Conservation (phyloP, 2,329 filamentous ascomycete species). For the Niveomyces coronatus region DNA sequence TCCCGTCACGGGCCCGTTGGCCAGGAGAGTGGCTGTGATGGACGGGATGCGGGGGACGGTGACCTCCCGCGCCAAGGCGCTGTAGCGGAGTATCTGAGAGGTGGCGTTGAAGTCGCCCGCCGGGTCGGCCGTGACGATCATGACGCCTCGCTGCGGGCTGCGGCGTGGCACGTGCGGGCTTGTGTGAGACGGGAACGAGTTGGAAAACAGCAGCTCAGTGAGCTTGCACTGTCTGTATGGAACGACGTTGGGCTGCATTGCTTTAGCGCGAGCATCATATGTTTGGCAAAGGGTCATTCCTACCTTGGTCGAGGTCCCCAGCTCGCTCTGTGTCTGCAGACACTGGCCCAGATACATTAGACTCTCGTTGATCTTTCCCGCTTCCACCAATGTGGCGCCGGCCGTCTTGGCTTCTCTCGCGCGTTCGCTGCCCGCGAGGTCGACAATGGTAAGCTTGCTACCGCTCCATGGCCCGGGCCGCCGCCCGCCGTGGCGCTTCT, state of each 20-base stretch:
- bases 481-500: conserved; percentile 53
- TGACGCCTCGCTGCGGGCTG: conserved; percentile 76
- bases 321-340: conserved; percentile 85
- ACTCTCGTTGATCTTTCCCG: conserved; percentile 96
- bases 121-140: conserved; percentile 94
- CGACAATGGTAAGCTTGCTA: conserved; percentile 77
- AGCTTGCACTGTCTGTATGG: conserved; percentile 78
- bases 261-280: conserved; percentile 12
- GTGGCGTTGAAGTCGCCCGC: conserved; percentile 93
- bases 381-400: conserved; percentile 84
- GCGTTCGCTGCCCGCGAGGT: conserved; percentile 87
- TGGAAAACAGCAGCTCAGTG: conserved; percentile 78
- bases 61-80: conserved; percentile 82
- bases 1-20: conserved; percentile 19
- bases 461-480: conserved; percentile 55
- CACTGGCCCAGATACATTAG: conserved; percentile 98
- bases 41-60: conserved; percentile 84
- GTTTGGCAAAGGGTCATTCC: conserved; percentile 10
- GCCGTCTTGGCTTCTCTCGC: conserved; percentile 90
- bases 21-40: conserved; percentile 60
- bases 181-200: conserved; percentile 61
- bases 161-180: conserved; percentile 34
- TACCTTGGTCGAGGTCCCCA: conserved; percentile 64
- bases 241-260: conserved; percentile 54
- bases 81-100: conserved; percentile 90